Evolutionary conservation across 768 basidiomycete genomes (phyloP), one percentile per base, ranked within the genome.

Genomic region (Trametes villosa): DNA sequence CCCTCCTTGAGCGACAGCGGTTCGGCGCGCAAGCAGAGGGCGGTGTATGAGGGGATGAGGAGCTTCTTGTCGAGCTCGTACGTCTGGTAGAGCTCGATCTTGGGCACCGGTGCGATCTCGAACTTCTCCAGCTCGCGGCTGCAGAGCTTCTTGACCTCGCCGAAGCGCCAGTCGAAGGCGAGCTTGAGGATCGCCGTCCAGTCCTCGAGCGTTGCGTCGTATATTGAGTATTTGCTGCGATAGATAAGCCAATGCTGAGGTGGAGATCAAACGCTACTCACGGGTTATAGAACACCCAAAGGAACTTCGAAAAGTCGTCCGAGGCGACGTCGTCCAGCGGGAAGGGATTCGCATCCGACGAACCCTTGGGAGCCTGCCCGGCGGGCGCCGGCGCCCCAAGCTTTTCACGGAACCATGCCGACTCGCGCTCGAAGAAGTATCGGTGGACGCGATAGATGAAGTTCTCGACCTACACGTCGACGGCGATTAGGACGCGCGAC

Each of bases 181-280:
- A 90, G 81, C 1, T 66, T 70, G 0, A 91, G 71, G 44, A 91
- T 83, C 0, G 71, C 73, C 0, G 73, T 70, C 89, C 89, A 91
- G 9, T 81, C 80, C 0, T 77, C 74, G 0, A 81, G 72, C 0
- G 71, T 66, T 1, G 83, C 82, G 9, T 80, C 76, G 50, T 87
- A 87, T 1, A 83, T 71, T 0, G 84, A 83, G 65, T 86, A 87
- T 45, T 71, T 76, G 0, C 87, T 90, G 65, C 17, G 45, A 9
- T 26, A n/a, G 36, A 41, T 29, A 17, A 64, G 27, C 38, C 51
- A n/a, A 31, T 29, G 17, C 9, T 12, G 8, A n/a, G n/a, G 26
- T 31, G 17, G 18, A 40, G n/a, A 5, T 15, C 6, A 3, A 40
- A 3, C 17, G 18, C 11, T 1, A 69, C 74, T 47, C 46, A 74